These are phyloP conservation scores for Ganoderma sinense DNA, from an alignment of 1,284 basidiomycete genomes.

Conservation along the genomic window DNA sequence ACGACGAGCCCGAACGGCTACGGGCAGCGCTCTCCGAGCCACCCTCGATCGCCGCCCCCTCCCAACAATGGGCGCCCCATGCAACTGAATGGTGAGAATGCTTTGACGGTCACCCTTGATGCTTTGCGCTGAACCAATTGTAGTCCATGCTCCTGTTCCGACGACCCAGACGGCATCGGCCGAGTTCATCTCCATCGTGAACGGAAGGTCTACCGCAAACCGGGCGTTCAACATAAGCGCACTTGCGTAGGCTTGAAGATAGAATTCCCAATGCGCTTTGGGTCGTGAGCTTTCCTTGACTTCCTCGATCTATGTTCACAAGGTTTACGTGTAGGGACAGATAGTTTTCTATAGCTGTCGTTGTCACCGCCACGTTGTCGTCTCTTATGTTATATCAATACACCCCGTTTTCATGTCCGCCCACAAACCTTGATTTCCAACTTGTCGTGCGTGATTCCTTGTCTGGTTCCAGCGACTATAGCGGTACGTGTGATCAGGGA, in stretches of 20 bases:
- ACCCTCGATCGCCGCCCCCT: background rate
- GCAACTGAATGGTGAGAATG: background rate
- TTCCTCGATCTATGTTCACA: background rate
- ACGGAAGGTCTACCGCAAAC: slow-evolving; percentile 3
- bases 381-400: background rate
- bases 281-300: background rate
- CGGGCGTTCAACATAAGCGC: background rate
- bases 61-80: background rate
- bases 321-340: background rate
- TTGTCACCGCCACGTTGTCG: background rate
- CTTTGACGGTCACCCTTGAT: background rate
- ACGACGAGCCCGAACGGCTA: background rate
- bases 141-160: background rate
- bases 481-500: too few species aligned
- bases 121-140: background rate
- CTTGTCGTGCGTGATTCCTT: background rate
- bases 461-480: background rate
- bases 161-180: background rate
- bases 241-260: background rate
- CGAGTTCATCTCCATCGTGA: slow-evolving; percentile 8
- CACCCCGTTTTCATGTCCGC: background rate
- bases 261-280: background rate
- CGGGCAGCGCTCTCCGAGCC: background rate
- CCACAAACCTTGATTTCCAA: background rate
- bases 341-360: background rate